phyloP scores from a whole-genome alignment of 495 filamentous ascomycete species.

The Haplographium delicatum region DNA sequence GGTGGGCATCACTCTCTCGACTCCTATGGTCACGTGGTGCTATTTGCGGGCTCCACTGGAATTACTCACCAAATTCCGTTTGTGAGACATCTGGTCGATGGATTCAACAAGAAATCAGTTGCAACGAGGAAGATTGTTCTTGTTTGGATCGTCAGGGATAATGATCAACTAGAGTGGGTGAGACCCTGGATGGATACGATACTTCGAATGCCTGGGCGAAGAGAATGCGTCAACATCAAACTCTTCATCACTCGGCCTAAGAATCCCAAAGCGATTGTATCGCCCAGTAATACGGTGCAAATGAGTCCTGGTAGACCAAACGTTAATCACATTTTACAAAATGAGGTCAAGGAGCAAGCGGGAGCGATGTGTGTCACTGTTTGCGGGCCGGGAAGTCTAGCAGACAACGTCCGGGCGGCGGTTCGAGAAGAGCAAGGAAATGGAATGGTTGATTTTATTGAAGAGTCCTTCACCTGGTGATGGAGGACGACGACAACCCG shows the following conservation, averaged over 20 bases:
- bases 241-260: conserved; percentile 84
- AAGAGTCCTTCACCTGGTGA: conserved; percentile 89
- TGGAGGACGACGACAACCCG: background rate
- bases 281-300: conserved; percentile 68
- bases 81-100: conserved; percentile 70
- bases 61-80: conserved; percentile 95
- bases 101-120: conserved; percentile 64
- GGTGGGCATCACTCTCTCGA: conserved; percentile 74
- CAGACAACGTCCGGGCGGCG: conserved; percentile 76
- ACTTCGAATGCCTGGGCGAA: conserved; percentile 67
- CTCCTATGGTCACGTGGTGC: conserved; percentile 84
- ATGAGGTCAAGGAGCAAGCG: conserved; percentile 69
- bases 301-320: conserved; percentile 83
- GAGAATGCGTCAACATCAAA: conserved; percentile 74
- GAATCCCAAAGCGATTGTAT: conserved; percentile 64
- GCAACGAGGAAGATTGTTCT: conserved; percentile 77
- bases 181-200: conserved; percentile 89
- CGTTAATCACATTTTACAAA: conserved; percentile 65
- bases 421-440: conserved; percentile 59
- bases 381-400: conserved; percentile 78
- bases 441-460: conserved; percentile 71
- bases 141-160: conserved; percentile 86
- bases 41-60: conserved; percentile 88
- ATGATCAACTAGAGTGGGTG: conserved; percentile 87
- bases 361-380: conserved; percentile 90